phyloP scores from a whole-genome alignment of 2,329 filamentous ascomycete species.

The Pseudocercospora fijiensis region DNA sequence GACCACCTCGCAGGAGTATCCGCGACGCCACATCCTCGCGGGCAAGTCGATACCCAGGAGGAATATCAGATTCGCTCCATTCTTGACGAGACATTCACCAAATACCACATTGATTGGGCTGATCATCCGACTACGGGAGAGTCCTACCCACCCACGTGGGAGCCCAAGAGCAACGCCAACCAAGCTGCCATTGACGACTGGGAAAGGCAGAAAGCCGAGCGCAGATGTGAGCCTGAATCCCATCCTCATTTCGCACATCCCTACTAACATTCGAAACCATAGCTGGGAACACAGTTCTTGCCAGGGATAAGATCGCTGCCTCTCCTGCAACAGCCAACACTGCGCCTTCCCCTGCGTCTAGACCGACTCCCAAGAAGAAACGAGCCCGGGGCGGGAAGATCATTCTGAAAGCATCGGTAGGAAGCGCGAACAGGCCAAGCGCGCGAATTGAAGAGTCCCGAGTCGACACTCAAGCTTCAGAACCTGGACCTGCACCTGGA shows the following conservation, averaged over 20 bases:
- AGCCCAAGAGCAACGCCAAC: slow-evolving; percentile 41
- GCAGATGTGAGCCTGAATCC: slow-evolving; percentile 5
- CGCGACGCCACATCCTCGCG: slow-evolving; percentile 30
- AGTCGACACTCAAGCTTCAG: not conserved
- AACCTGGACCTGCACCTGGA: not conserved
- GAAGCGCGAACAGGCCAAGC: not conserved
- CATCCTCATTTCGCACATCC: too few species aligned
- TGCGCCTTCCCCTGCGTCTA: not conserved
- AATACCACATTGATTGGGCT: slow-evolving; percentile 60
- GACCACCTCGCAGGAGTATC: not conserved
- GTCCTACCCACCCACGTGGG: slow-evolving; percentile 55
- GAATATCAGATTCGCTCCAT: slow-evolving; percentile 36
- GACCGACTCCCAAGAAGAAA: not conserved
- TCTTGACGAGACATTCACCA: slow-evolving; percentile 35
- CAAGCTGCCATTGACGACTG: slow-evolving; percentile 40
- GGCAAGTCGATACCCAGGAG: slow-evolving; percentile 28
- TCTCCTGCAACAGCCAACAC: not conserved
- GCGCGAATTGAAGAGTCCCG: not conserved
- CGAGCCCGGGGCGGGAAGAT: not conserved
- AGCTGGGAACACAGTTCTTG: not conserved
- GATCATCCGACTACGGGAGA: slow-evolving; percentile 53
- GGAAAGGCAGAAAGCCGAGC: slow-evolving; percentile 33
- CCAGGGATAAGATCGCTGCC: not conserved
- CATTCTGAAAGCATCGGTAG: slow-evolving; percentile 28
- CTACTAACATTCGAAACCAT: not conserved